phyloP scores from a whole-genome alignment of 305 asterid genomes.

The Plantago rigida region DNA sequence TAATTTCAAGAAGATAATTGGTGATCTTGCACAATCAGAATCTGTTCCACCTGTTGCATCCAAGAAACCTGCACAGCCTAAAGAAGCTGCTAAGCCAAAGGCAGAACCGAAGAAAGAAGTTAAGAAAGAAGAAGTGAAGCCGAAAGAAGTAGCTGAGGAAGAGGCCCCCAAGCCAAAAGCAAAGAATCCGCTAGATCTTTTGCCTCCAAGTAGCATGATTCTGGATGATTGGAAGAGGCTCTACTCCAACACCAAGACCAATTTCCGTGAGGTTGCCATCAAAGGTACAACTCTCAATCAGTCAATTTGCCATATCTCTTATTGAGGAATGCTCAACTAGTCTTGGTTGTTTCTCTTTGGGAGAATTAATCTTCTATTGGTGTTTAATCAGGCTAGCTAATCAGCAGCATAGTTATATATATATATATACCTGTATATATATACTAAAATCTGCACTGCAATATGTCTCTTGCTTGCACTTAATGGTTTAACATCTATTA shows the following conservation, averaged over 20 bases:
- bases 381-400: not conserved
- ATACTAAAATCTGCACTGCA: too few relatives aligned
- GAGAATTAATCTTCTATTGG: not conserved
- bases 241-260: slow-evolving; percentile 48
- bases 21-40: slow-evolving; percentile 40
- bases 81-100: slow-evolving; percentile 40
- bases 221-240: slow-evolving; percentile 53
- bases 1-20: slow-evolving; percentile 34
- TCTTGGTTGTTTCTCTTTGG: not conserved
- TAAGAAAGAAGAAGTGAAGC: slow-evolving; percentile 34
- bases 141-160: slow-evolving; percentile 35
- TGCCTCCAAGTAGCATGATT: slow-evolving; percentile 46
- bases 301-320: not conserved
- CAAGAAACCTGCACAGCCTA: slow-evolving; percentile 35
- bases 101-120: slow-evolving; percentile 33
- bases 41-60: slow-evolving; percentile 38
- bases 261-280: slow-evolving; percentile 47
- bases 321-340: too few relatives aligned
- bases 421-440: too few relatives aligned
- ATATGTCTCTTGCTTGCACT: too few relatives aligned
- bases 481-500: too few relatives aligned
- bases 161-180: slow-evolving; percentile 47
- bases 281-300: slow-evolving; percentile 31
- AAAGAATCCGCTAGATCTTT: slow-evolving; percentile 45
- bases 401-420: not conserved